Percentiles rank a stretch among this genome's conserved stretches.
phyloP scores from a whole-genome alignment of 1,139 yeast genomes.

The Suhomyces taliae region DNA sequence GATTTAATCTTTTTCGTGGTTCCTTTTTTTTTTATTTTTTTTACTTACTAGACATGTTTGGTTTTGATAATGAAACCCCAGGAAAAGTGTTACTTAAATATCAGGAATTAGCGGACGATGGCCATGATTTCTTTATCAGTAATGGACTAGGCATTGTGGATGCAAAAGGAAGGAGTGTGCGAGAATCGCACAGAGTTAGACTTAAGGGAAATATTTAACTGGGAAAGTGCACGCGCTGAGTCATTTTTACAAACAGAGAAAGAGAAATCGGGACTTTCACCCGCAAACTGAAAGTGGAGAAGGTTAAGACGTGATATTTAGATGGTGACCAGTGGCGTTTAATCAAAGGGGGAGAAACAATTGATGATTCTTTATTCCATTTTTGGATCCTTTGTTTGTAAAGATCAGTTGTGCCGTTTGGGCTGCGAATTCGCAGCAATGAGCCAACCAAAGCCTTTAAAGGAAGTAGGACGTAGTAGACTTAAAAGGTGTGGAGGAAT shows the following conservation, averaged over 20 bases:
- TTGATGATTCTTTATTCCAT: no score
- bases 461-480: no score
- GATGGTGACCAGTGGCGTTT: neutral
- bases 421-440: no score
- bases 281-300: neutral
- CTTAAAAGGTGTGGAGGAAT: no score
- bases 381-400: no score
- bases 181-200: slow-evolving; percentile 4
- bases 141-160: neutral
- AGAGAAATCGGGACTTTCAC: neutral
- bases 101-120: neutral
- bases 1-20: neutral
- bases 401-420: no score
- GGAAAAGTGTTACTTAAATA: neutral
- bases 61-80: neutral
- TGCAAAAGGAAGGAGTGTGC: slow-evolving; percentile 8
- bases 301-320: no score
- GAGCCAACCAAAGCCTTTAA: no score
- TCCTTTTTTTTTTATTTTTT: neutral
- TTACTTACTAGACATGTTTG: slow-evolving; percentile 13
- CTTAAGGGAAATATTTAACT: neutral
- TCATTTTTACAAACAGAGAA: neutral
- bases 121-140: slow-evolving; percentile 1
- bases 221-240: neutral
- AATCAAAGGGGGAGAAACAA: no score